These are phyloP conservation scores for Rosa persica DNA, from an alignment of 306 rosid genomes.

Conservation along the genomic window DNA sequence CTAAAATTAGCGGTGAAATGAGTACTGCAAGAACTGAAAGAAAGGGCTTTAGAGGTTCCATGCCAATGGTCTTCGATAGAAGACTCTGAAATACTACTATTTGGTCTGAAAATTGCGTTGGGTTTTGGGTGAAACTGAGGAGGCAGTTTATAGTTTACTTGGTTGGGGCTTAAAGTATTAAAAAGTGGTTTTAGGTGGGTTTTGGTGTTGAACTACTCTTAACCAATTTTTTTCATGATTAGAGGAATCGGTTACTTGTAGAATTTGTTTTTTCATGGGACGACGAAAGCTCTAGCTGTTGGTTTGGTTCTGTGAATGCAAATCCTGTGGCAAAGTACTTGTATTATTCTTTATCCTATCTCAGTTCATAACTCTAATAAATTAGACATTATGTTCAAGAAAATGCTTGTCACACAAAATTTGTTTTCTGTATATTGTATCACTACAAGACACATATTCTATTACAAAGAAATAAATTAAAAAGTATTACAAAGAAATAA, in stretches of 20 bases:
- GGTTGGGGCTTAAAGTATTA: neutral
- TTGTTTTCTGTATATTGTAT: neutral
- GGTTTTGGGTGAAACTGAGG: slow-evolving; percentile 17
- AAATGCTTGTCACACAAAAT: neutral
- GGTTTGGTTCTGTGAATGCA: neutral
- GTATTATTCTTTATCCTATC: neutral
- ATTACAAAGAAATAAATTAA: too few species aligned
- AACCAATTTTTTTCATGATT: slow-evolving; percentile 20
- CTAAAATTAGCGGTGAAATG: slow-evolving; percentile 22
- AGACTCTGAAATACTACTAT: neutral
- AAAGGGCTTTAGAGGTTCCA: slow-evolving; percentile 39
- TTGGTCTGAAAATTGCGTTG: neutral
- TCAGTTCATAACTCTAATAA: too few species aligned
- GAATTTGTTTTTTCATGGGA: slow-evolving; percentile 3
- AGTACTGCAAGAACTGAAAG: slow-evolving; percentile 19
- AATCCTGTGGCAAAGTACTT: neutral
- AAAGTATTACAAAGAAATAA: too few species aligned
- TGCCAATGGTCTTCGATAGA: slow-evolving; percentile 15
- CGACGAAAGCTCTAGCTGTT: slow-evolving; percentile 10
- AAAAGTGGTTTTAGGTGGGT: slow-evolving; percentile 32
- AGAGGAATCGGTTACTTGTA: slow-evolving; percentile 7
- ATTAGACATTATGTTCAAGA: neutral
- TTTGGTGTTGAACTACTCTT: slow-evolving; percentile 61
- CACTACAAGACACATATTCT: too few species aligned
- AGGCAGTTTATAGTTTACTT: slow-evolving; percentile 23